Percentiles rank a stretch among this genome's conserved stretches.
Conservation (phyloP, 305 asterid species). For the Ajuga reptans region DNA sequence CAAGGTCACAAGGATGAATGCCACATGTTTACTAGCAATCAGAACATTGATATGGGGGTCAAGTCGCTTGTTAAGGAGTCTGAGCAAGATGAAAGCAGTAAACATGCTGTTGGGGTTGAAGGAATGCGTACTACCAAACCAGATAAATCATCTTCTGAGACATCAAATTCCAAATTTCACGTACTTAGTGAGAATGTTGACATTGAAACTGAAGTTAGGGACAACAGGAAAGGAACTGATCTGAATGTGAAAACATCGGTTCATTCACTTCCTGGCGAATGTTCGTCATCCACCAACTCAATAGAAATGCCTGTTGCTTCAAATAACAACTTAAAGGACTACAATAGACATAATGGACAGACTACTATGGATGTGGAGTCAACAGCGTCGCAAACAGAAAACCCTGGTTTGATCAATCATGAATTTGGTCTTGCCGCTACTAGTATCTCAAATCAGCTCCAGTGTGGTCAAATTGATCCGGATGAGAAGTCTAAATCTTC, state of each 20-base stretch:
- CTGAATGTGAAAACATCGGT: conserved; percentile 15
- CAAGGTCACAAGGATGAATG: conserved; percentile 79
- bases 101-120: conserved; percentile 26
- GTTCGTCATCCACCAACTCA: conserved; percentile 26
- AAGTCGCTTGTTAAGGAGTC: conserved; percentile 23
- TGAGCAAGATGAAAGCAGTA: conserved; percentile 30
- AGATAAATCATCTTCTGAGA: conserved; percentile 26
- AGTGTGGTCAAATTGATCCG: conserved; percentile 16
- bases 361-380: conserved; percentile 18
- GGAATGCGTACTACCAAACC: conserved; percentile 24
- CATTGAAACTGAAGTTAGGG: conserved; percentile 18
- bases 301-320: conserved; percentile 27
- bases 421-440: conserved; percentile 17
- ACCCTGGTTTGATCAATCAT: conserved; percentile 22
- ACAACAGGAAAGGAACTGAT: conserved; percentile 24
- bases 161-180: conserved; percentile 23
- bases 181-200: conserved; percentile 27
- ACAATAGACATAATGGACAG: conserved; percentile 21
- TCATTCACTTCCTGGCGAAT: conserved; percentile 27
- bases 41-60: conserved; percentile 25
- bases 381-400: conserved; percentile 27
- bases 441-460: conserved; percentile 18
- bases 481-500: conserved; percentile 29
- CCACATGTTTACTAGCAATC: conserved; percentile 33
- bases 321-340: conserved; percentile 21